Base-by-base conservation (phyloP, 768 basidiomycete species). In the Clavulina sp. region DNA sequence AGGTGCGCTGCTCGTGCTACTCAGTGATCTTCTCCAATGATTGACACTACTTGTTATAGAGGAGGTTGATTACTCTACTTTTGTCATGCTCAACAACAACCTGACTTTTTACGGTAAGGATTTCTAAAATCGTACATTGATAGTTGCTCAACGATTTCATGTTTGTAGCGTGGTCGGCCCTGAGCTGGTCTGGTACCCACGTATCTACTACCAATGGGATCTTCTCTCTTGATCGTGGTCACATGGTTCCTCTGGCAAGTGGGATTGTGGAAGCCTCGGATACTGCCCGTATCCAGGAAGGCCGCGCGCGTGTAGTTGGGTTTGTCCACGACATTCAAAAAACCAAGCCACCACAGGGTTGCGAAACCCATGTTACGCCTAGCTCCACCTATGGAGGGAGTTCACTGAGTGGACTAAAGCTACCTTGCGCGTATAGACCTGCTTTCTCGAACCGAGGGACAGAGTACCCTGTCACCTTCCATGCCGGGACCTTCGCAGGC, bases 11-110 rank as follows among this genome's bases (percentile, higher is more conserved):
- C n/a, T n/a, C n/a, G n/a, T n/a, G n/a, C n/a, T n/a, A n/a, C n/a
- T n/a, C n/a, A n/a, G n/a, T n/a, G n/a, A n/a, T n/a, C n/a, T n/a
- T 33, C 18, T 33, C 7, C 48, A 9, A 29, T 28, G 9, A 7
- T 30, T 16, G 16, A 13, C 26, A 29, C 13, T 9, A 13, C 13
- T 46, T 30, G 7, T 9, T 18, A 30, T 26, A 49, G 48, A 49
- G 48, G 48, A 49, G 24, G 24, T 29, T 16, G 48, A 49, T 16
- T 49, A 49, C 31, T 49, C 48, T 7, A 29, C 7, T 28, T 49
- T 31, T 33, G 32, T 30, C 7, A 16, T 49, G 16, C 26, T 34
- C 29, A 33, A 49, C 32, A 29, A 7, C 32, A 29, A 34, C 18
- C 24, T 49, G 18, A 49, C 48, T 16, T 49, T 49, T n/a, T n/a